Evolutionary conservation across 2,329 filamentous ascomycete species (phyloP).

Genomic region (Pochonia chlamydosporia): DNA sequence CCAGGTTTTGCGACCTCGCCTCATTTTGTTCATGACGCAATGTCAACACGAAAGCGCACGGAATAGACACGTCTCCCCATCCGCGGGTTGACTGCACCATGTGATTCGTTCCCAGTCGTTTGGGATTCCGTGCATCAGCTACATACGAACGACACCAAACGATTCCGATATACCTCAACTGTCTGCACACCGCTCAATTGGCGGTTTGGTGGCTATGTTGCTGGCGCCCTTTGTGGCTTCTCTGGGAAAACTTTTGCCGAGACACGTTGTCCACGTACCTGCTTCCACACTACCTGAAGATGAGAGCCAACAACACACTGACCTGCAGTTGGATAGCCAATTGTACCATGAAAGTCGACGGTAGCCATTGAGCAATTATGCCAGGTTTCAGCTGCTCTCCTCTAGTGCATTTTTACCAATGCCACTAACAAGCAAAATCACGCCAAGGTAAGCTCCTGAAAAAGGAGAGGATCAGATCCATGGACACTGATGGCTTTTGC

Average conservation of each 20-base stretch:
- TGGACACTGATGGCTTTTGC: no score
- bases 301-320: background rate
- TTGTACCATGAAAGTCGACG: background rate
- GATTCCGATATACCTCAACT: background rate
- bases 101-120: background rate
- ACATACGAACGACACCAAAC: background rate
- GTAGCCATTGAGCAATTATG: background rate
- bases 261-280: background rate
- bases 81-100: background rate
- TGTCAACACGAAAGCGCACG: no score
- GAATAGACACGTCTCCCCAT: background rate
- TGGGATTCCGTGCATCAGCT: background rate
- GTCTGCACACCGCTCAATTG: background rate
- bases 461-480: no score
- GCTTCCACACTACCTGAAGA: background rate
- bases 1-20: background rate
- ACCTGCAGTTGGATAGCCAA: background rate
- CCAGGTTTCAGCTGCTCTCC: no score
- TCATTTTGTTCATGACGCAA: background rate
- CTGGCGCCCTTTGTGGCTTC: background rate
- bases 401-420: no score
- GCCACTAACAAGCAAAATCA: no score
- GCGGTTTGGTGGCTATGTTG: background rate
- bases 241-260: background rate
- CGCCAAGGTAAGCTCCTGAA: no score